phyloP scores from a whole-genome alignment of 805 yeast species.

The Lipomyces sp. region DNA sequence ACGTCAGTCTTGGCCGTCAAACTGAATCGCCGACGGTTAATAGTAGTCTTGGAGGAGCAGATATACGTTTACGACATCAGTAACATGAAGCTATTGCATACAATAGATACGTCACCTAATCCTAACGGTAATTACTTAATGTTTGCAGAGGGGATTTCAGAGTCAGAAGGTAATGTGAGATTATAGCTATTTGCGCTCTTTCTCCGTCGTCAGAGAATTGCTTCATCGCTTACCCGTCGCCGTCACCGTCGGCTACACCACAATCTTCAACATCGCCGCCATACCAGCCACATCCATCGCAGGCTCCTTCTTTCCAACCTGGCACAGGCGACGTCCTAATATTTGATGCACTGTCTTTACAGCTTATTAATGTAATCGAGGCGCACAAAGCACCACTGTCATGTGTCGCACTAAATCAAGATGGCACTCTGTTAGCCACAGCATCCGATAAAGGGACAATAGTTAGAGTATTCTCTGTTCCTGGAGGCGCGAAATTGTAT shows the following conservation, averaged over 20 bases:
- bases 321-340: slow-evolving; percentile 69
- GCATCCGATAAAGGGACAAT: slow-evolving; percentile 91
- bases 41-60: slow-evolving; percentile 79
- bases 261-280: slow-evolving; percentile 35
- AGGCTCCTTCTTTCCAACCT: slow-evolving; percentile 27
- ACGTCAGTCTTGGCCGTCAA: slow-evolving; percentile 71
- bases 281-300: slow-evolving; percentile 18
- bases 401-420: slow-evolving; percentile 66
- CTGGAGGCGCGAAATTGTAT: slow-evolving; percentile 57
- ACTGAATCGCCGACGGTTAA: slow-evolving; percentile 79
- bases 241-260: slow-evolving; percentile 43
- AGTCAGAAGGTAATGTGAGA: not conserved
- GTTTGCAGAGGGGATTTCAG: not conserved
- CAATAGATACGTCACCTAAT: slow-evolving; percentile 63
- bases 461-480: slow-evolving; percentile 75
- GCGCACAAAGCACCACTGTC: slow-evolving; percentile 85
- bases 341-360: slow-evolving; percentile 73
- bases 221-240: slow-evolving; percentile 61
- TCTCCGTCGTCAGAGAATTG: slow-evolving; percentile 53
- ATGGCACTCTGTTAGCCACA: slow-evolving; percentile 83
- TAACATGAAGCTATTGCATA: slow-evolving; percentile 80
- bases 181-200: slow-evolving; percentile 47
- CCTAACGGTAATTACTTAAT: slow-evolving; percentile 41
- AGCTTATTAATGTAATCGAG: slow-evolving; percentile 78
- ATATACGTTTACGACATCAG: slow-evolving; percentile 87